A percentile compares a stretch with the other conserved stretches of the same genome.
Evolutionary conservation across 768 basidiomycete genomes (phyloP).

Genomic region (Austroboletus festivus): DNA sequence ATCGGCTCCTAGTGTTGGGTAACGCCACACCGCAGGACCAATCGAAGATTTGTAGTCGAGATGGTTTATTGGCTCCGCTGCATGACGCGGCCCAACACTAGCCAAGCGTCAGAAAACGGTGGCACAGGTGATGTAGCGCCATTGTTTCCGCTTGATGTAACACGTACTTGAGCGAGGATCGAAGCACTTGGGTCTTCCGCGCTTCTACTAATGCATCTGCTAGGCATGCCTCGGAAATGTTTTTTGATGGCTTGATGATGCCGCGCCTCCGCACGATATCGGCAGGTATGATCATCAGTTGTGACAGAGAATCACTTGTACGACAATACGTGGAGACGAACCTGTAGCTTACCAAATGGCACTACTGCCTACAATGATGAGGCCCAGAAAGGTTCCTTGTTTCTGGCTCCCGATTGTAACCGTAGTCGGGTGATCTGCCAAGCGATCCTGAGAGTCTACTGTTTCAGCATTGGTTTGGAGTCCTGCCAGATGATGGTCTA

Average conservation of each 20-base stretch:
- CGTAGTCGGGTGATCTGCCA: no score
- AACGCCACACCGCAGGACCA: background rate
- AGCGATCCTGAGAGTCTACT: no score
- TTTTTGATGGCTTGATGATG: slow-evolving; percentile 3
- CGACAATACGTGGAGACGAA: no score
- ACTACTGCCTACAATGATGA: no score
- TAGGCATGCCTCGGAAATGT: background rate
- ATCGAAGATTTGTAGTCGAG: slow-evolving; percentile 14
- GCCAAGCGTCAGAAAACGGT: background rate
- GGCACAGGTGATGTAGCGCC: slow-evolving; percentile 1
- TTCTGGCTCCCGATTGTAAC: no score
- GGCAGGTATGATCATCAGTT: slow-evolving; percentile 7
- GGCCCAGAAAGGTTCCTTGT: no score
- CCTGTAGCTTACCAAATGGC: no score
- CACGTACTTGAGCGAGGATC: no score
- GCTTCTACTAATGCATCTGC: background rate
- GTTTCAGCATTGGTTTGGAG: no score
- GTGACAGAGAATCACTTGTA: no score
- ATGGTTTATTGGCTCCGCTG: background rate
- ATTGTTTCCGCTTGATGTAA: background rate
- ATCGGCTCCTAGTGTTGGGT: background rate
- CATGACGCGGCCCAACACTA: background rate
- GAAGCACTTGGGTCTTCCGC: no score
- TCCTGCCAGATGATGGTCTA: no score
- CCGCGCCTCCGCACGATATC: background rate